Percentiles rank a stretch among this genome's conserved stretches.
Evolutionary conservation across 495 filamentous ascomycete species (phyloP).

Genomic region (Penicillium steckii): DNA sequence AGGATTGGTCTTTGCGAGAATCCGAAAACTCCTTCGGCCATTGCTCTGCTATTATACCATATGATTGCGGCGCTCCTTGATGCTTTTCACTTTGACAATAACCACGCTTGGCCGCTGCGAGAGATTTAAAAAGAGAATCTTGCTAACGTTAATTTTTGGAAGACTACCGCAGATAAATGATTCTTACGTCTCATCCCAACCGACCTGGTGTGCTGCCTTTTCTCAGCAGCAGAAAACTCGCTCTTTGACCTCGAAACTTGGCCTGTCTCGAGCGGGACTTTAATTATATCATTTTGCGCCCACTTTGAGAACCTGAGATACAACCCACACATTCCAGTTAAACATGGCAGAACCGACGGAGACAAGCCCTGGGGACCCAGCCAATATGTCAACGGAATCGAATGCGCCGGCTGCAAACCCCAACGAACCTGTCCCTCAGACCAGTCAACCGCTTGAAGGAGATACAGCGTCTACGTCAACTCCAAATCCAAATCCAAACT

Average conservation of each 20-base stretch:
- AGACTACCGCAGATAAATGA: slow-evolving; percentile 31
- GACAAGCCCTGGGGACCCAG: slow-evolving; percentile 28
- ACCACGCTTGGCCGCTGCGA: neutral
- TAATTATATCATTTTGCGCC: neutral
- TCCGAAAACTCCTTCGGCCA: neutral
- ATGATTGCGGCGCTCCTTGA: neutral
- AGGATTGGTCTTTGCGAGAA: neutral
- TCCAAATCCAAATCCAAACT: neutral
- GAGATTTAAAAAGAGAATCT: neutral
- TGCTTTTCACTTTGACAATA: neutral
- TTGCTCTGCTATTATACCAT: neutral
- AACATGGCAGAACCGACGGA: slow-evolving; percentile 40
- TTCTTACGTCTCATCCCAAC: slow-evolving; percentile 20
- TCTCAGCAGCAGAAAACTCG: slow-evolving; percentile 22
- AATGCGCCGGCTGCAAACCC: slow-evolving; percentile 21
- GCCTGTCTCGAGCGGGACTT: slow-evolving; percentile 1
- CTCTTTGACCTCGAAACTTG: slow-evolving; percentile 25
- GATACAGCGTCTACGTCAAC: slow-evolving; percentile 1
- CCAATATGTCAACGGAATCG: slow-evolving; percentile 22
- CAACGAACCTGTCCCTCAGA: slow-evolving; percentile 4
- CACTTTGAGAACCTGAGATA: neutral
- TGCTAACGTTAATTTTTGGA: slow-evolving; percentile 13
- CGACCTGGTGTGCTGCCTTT: slow-evolving; percentile 28
- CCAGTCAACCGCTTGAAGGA: slow-evolving; percentile 8
- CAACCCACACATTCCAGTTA: neutral